phyloP scores from a whole-genome alignment of 1,284 basidiomycete genomes.

The Ganoderma sinense region DNA sequence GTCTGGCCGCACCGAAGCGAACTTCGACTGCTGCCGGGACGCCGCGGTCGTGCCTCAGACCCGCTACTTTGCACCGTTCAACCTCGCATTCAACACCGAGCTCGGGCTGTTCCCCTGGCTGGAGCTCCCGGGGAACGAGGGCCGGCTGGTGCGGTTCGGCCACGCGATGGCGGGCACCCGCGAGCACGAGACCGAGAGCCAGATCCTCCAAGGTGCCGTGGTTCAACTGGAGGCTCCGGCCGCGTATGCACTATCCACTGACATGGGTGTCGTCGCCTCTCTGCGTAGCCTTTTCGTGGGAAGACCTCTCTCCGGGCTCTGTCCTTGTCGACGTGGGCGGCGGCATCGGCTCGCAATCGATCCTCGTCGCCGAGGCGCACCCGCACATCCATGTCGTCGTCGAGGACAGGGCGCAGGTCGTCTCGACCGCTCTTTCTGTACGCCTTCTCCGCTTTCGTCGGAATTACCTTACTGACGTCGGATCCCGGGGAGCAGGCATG shows the following conservation, averaged over 20 bases:
- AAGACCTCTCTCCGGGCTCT: constrained; percentile 52
- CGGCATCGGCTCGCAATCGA: constrained; percentile 73
- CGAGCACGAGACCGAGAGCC: constrained; percentile 32
- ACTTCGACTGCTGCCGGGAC: constrained; percentile 7
- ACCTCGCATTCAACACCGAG: constrained; percentile 34
- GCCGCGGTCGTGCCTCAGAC: too few relatives aligned
- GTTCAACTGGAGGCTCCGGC: too few relatives aligned
- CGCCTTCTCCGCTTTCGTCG: not conserved
- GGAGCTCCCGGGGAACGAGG: constrained; percentile 34
- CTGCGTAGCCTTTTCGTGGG: constrained; percentile 76
- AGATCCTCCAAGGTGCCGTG: constrained; percentile 35
- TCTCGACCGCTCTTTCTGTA: constrained; percentile 54
- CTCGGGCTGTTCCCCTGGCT: constrained; percentile 36
- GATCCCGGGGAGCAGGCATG: too few relatives aligned
- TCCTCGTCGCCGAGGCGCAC: constrained; percentile 68
- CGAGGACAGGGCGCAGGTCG: constrained; percentile 71
- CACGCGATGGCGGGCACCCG: constrained; percentile 37
- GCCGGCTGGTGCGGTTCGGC: constrained; percentile 33
- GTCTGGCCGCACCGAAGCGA: constrained; percentile 2
- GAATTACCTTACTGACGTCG: too few relatives aligned
- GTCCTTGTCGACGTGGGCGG: constrained; percentile 78
- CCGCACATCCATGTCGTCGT: constrained; percentile 64
- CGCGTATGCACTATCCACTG: not conserved
- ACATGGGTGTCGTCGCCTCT: not conserved
- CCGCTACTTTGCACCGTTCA: constrained; percentile 34